These are phyloP conservation scores for Lactarius evosmus DNA, from an alignment of 768 basidiomycete species.

Conservation along the genomic window DNA sequence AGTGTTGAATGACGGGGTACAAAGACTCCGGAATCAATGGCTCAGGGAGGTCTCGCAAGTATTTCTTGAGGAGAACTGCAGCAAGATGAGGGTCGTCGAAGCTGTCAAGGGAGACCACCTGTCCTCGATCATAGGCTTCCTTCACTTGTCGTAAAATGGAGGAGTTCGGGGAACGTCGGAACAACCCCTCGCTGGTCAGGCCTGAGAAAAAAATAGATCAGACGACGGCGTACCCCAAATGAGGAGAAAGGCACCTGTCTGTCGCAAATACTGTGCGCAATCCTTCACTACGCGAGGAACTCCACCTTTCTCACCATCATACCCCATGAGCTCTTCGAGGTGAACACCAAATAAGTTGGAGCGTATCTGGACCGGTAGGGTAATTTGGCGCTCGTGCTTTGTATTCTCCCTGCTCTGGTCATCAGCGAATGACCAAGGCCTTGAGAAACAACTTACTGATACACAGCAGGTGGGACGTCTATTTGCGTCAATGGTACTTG, in stretches of 20 bases:
- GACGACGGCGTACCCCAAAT: not conserved
- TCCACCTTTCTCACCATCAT: constrained; percentile 75
- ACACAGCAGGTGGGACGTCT: constrained; percentile 78
- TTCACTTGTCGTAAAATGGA: constrained; percentile 67
- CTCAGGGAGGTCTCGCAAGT: constrained; percentile 72
- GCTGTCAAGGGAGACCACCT: constrained; percentile 72
- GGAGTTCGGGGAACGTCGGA: constrained; percentile 77
- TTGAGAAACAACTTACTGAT: constrained; percentile 53
- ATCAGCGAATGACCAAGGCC: constrained; percentile 1
- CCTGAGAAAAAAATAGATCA: constrained; percentile 33
- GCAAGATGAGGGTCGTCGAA: constrained; percentile 79
- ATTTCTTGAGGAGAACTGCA: constrained; percentile 84
- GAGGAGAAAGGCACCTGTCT: constrained; percentile 40
- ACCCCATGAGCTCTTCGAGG: constrained; percentile 81
- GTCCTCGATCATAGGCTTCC: constrained; percentile 81
- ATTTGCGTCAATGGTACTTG: constrained; percentile 85
- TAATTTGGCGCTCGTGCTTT: constrained; percentile 68
- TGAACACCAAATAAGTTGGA: constrained; percentile 77
- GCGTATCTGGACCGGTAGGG: constrained; percentile 55
- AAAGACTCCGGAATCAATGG: constrained; percentile 72
- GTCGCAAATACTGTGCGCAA: constrained; percentile 65
- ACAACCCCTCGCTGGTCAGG: constrained; percentile 73
- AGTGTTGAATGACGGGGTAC: constrained; percentile 63
- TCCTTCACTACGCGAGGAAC: constrained; percentile 81
- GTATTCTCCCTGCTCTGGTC: constrained; percentile 61